Evolutionary conservation across 345 rosid genomes (phyloP), one percentile per base, ranked within the genome.

Genomic region (Heritiera fomes): DNA sequence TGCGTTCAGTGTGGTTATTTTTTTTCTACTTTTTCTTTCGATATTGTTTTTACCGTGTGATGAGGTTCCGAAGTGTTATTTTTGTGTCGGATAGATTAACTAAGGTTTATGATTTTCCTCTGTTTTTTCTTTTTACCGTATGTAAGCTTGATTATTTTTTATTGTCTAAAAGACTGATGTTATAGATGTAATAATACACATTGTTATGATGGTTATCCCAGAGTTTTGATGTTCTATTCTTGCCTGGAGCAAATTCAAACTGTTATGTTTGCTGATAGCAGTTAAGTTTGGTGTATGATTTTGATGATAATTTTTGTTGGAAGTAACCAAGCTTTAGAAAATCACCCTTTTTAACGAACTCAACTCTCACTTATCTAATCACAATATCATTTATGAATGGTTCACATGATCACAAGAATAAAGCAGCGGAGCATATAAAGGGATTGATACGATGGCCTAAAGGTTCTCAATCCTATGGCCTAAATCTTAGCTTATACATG

Each of bases 161-260:
- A 23, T 40, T 70, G 43, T 15, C 43, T 15, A 77, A 55, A 66
- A 77, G 55, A 60, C 45, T 52, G 67, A 77, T 67, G 41, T 52
- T 75, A 80, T 78, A 78, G 79, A 70, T 76, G 64, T n/a, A 53
- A 59, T n/a, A 53, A 40, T 58, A 59, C 78, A 77, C 61, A 53
- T 59, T 62, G 45, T 56, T 78, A 68, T 43, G 73, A 17, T 41
- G 43, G n/a, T 41, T 41, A 17, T 43, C 13, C 52, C 13, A 13
- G 23, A 30, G 43, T 71, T 71, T 71, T 64, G 10, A 15, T 34
- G 45, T 28, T 18, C 34, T 65, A 1, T 14, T 65, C 17, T 63
- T 62, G 18, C 15, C 18, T 62, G 17, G 3, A 30, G 9, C 6
- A 41, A 41, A 30, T 65, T 45, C 23, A 65, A 65, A 65, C 9